These are phyloP conservation scores for Davidsoniella neocaledoniae DNA, from an alignment of 2,329 filamentous ascomycete genomes.

Conservation along the genomic window DNA sequence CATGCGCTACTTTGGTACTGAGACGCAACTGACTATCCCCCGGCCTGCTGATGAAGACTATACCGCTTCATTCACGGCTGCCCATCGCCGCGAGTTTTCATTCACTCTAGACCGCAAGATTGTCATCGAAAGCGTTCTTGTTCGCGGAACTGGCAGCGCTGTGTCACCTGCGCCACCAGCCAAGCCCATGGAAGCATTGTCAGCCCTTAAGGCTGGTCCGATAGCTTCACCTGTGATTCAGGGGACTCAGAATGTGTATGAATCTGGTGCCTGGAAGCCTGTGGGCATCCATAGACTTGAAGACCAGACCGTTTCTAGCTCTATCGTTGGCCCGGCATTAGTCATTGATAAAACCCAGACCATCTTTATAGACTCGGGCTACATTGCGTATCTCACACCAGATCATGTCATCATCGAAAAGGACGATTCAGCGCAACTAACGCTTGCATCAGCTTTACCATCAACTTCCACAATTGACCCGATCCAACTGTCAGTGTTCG, in stretches of 20 bases:
- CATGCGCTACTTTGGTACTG: constrained; percentile 22
- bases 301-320: neutral
- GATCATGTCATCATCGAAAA: constrained; percentile 23
- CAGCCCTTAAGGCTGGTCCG: neutral
- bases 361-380: constrained; percentile 44
- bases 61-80: constrained; percentile 48
- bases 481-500: constrained; percentile 58
- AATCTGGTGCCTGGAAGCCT: constrained; percentile 16
- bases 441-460: neutral
- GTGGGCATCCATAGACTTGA: constrained; percentile 16
- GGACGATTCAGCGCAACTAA: neutral
- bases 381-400: constrained; percentile 20
- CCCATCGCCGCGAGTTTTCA: constrained; percentile 60
- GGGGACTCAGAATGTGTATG: constrained; percentile 16
- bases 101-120: constrained; percentile 37
- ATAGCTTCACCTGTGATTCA: constrained; percentile 12
- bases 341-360: constrained; percentile 59
- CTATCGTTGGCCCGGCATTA: constrained; percentile 42
- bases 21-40: constrained; percentile 23
- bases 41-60: constrained; percentile 30
- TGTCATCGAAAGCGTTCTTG: constrained; percentile 26
- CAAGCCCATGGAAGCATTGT: constrained; percentile 1
- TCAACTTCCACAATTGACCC: constrained; percentile 28
- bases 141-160: constrained; percentile 21
- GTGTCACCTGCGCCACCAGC: neutral